These are phyloP conservation scores for Reticulascus tulasneorum DNA, from an alignment of 2,329 filamentous ascomycete genomes.

Conservation along the genomic window DNA sequence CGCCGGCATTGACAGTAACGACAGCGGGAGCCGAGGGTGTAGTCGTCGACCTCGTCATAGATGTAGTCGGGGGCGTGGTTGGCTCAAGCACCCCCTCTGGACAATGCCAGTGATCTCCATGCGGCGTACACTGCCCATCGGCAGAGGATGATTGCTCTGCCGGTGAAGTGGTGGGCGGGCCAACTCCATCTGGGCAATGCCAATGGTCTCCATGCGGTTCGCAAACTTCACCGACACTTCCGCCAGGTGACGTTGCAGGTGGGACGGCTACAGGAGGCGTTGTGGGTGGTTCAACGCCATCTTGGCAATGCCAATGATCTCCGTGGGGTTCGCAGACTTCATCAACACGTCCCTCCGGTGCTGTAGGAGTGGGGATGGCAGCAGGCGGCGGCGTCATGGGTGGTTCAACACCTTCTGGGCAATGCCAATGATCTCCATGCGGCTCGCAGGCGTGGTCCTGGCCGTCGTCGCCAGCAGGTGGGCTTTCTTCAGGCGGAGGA, in stretches of 20 bases:
- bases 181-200: slow-evolving; percentile 14
- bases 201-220: slow-evolving; percentile 4
- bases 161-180: background rate
- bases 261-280: background rate
- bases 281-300: slow-evolving; percentile 6
- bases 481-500: background rate
- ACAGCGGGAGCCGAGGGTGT: background rate
- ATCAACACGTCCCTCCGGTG: background rate
- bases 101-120: slow-evolving; percentile 12
- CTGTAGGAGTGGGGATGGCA: background rate
- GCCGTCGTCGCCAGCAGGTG: background rate
- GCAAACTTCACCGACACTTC: too few species aligned
- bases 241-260: background rate
- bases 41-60: background rate
- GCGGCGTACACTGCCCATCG: background rate
- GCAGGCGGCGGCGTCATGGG: background rate
- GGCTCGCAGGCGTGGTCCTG: background rate
- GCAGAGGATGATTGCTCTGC: too few species aligned
- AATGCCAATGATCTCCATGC: slow-evolving; percentile 12
- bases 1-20: too few species aligned
- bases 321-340: slow-evolving; percentile 1
- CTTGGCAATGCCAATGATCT: slow-evolving; percentile 2
- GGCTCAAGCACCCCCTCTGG: slow-evolving; percentile 4
- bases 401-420: slow-evolving; percentile 7
- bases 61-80: background rate